phyloP scores from a whole-genome alignment of 176 grass and related monocot genomes.

The Rhipidocladum racemiflorum region DNA sequence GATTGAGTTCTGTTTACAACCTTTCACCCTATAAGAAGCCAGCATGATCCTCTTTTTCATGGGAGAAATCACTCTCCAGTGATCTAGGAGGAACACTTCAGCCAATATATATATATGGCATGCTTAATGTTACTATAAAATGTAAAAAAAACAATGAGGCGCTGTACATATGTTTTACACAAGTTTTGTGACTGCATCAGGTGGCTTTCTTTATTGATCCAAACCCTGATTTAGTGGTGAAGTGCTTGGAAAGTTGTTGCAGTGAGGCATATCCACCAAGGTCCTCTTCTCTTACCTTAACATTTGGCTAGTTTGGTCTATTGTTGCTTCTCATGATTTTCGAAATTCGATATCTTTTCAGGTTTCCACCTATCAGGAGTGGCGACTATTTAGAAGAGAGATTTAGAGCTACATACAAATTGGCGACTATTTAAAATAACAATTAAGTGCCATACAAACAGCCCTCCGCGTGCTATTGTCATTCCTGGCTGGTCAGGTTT shows the following conservation, averaged over 20 bases:
- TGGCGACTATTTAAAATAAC: neutral
- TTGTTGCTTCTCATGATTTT: neutral
- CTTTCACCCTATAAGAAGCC: neutral
- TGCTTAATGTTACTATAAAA: neutral
- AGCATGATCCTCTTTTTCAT: neutral
- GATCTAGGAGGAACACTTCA: neutral
- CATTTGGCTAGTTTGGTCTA: neutral
- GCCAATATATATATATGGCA: neutral
- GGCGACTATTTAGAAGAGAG: slow-evolving; percentile 46
- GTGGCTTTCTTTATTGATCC: neutral
- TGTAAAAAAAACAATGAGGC: neutral
- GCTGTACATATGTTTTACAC: neutral
- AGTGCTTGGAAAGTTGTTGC: slow-evolving; percentile 71
- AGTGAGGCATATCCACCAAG: slow-evolving; percentile 55
- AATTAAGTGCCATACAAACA: neutral
- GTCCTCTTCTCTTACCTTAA: slow-evolving; percentile 26
- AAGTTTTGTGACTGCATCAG: neutral
- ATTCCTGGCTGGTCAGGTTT: neutral
- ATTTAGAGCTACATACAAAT: slow-evolving; percentile 31
- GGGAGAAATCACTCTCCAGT: neutral
- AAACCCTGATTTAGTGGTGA: slow-evolving; percentile 33
- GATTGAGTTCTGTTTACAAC: neutral
- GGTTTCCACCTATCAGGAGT: slow-evolving; percentile 56
- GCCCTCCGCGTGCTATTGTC: neutral
- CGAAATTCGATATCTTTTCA: neutral